Evolutionary conservation across 768 basidiomycete genomes (phyloP).

Genomic region (Kwoniella mangroviensis): DNA sequence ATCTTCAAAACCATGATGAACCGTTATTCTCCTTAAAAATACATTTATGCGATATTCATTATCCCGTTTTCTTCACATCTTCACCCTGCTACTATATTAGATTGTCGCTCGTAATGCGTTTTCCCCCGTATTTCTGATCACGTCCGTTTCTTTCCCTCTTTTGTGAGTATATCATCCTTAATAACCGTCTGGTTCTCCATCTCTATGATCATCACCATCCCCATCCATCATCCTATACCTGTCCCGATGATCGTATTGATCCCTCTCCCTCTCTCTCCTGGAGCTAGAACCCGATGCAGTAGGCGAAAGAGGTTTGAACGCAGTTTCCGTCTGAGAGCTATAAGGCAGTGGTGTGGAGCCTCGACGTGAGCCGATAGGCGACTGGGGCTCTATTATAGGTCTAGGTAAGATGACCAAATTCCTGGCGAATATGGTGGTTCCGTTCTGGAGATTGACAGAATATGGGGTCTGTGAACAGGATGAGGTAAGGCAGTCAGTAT

Average conservation of each 20-base stretch:
- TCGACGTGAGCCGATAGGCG: not conserved
- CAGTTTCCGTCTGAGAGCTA: no score
- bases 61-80: not conserved
- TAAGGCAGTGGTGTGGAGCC: not conserved
- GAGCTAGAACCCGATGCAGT: not conserved
- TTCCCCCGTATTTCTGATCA: no score
- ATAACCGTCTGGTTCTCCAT: not conserved
- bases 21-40: not conserved
- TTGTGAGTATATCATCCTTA: not conserved
- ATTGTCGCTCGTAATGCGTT: no score
- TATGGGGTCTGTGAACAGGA: not conserved
- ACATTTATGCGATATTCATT: not conserved
- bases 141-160: no score
- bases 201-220: not conserved
- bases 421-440: conserved; percentile 9
- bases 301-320: not conserved
- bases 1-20: not conserved
- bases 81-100: not conserved
- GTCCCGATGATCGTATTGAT: not conserved
- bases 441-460: not conserved
- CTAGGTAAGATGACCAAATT: conserved; percentile 8
- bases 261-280: not conserved
- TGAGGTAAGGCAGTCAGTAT: not conserved
- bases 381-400: conserved; percentile 5
- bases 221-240: not conserved